A percentile compares a stretch with the other conserved stretches of the same genome.
These are phyloP conservation scores for Westerdykella ornata DNA, from an alignment of 2,329 filamentous ascomycete species.

Conservation along the genomic window DNA sequence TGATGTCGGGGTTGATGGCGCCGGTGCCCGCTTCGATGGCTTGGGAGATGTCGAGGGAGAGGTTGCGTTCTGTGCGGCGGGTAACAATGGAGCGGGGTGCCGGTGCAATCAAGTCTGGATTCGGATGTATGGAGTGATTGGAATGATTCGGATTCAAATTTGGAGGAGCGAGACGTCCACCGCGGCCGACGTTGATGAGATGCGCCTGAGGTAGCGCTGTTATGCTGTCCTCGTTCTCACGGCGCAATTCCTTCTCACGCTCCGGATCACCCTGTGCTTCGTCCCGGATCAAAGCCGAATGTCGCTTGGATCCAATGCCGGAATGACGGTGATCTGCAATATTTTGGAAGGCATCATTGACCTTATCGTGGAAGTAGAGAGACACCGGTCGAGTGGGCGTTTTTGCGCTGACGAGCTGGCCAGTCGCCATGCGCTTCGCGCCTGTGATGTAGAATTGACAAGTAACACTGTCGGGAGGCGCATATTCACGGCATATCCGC, in stretches of 20 bases:
- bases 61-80: constrained; percentile 38
- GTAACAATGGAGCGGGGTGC: constrained; percentile 30
- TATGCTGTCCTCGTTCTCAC: constrained; percentile 77
- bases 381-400: constrained; percentile 56
- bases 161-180: constrained; percentile 42
- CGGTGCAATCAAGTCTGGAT: constrained; percentile 24
- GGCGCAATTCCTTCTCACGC: constrained; percentile 70
- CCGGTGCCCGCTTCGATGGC: constrained; percentile 29
- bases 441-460: constrained; percentile 94
- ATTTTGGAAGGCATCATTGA: constrained; percentile 80
- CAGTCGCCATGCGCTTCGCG: constrained; percentile 52
- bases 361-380: constrained; percentile 72
- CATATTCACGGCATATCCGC: constrained; percentile 81
- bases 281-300: constrained; percentile 73
- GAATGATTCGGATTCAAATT: constrained; percentile 11
- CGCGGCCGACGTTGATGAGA: constrained; percentile 21
- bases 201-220: constrained; percentile 65
- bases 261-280: constrained; percentile 73
- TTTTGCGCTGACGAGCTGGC: constrained; percentile 47
- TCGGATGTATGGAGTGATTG: constrained; percentile 18
- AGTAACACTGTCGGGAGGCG: constrained; percentile 78
- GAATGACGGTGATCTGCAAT: constrained; percentile 65
- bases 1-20: constrained; percentile 42
- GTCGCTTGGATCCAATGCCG: constrained; percentile 48
- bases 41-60: constrained; percentile 40